Percentiles rank a stretch among this genome's conserved stretches.
Evolutionary conservation across 2,329 filamentous ascomycete species (phyloP).

Genomic region (Bipolaris bicolor): DNA sequence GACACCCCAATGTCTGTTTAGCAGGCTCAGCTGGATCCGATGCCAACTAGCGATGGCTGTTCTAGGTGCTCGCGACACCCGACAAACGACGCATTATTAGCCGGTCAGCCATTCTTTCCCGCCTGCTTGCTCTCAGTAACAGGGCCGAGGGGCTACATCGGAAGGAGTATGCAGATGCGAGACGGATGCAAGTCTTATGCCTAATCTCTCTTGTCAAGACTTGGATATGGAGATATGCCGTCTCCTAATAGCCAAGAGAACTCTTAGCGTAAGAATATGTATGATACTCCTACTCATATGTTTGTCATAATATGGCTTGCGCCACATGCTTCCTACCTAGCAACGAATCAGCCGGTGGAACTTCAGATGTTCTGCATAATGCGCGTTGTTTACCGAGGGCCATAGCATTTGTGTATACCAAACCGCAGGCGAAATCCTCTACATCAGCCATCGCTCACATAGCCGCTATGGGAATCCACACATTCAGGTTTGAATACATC

Average conservation of each 20-base stretch:
- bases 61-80: background rate
- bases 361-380: no score
- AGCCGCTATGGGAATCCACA: no score
- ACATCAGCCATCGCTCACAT: no score
- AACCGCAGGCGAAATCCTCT: no score
- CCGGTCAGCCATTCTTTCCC: conserved; percentile 20
- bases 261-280: background rate
- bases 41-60: background rate
- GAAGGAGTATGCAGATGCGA: background rate
- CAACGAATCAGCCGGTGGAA: no score
- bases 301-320: background rate
- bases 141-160: background rate
- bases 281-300: background rate
- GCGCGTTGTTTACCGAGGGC: background rate
- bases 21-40: background rate
- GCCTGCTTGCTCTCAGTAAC: background rate
- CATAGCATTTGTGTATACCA: no score
- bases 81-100: conserved; percentile 17
- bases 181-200: background rate
- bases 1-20: background rate
- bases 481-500: no score
- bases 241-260: conserved; percentile 5
- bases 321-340: background rate
- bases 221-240: background rate
- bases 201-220: background rate